phyloP scores from a whole-genome alignment of 129 eudicot species.

The Pittosporum tobira region DNA sequence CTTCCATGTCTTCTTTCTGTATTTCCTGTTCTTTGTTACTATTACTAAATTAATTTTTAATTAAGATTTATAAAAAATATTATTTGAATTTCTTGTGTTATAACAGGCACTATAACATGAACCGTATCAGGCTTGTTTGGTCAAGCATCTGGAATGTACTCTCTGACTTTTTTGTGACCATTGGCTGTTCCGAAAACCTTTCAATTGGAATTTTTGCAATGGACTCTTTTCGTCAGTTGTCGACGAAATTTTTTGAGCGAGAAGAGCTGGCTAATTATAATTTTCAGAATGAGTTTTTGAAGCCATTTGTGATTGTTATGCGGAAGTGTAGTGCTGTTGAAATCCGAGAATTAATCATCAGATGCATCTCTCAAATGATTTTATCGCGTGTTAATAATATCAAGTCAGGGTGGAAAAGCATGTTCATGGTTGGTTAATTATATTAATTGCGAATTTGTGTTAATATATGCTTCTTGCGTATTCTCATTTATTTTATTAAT shows the following conservation, averaged over 20 bases:
- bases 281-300: conserved; percentile 98
- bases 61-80: conserved; percentile 4
- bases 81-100: no score
- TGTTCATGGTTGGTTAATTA: conserved; percentile 69
- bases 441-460: background rate
- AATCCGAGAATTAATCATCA: conserved; percentile 89
- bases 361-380: conserved; percentile 98
- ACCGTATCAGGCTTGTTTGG: conserved; percentile 99
- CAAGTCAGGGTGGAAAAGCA: conserved; percentile 99
- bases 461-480: background rate
- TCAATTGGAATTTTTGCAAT: conserved; percentile 97
- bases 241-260: conserved; percentile 96
- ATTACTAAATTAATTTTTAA: background rate
- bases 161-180: conserved; percentile 77
- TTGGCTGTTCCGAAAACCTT: conserved; percentile 91
- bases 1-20: conserved; percentile 11
- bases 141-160: conserved; percentile 95
- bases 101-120: conserved; percentile 96
- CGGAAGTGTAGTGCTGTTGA: conserved; percentile 95
- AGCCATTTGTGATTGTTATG: conserved; percentile 98
- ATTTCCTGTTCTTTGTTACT: background rate
- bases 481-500: background rate
- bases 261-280: conserved; percentile 97
- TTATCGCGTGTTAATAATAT: conserved; percentile 88
- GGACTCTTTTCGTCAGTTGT: conserved; percentile 94